Conservation (phyloP, 2,329 filamentous ascomycete species). For the Lecanosticta acicola region DNA sequence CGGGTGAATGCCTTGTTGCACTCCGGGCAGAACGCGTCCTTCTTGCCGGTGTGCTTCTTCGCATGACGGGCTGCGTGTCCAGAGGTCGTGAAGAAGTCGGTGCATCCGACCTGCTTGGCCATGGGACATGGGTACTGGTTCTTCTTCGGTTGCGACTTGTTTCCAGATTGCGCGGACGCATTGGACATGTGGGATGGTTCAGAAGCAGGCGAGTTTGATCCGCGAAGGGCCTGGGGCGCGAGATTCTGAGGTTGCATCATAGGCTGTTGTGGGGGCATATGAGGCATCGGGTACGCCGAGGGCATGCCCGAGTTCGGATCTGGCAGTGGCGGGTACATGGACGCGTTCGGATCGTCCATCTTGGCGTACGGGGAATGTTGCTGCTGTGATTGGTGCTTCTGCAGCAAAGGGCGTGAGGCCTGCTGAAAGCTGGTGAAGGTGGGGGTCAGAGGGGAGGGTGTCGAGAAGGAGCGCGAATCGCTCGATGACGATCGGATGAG, state of each 20-base stretch:
- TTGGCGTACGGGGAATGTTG: constrained; percentile 18
- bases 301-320: constrained; percentile 29
- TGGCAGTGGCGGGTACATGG: constrained; percentile 35
- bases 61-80: constrained; percentile 80
- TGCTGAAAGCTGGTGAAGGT: constrained; percentile 32
- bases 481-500: constrained; percentile 44
- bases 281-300: constrained; percentile 30
- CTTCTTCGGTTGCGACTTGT: constrained; percentile 47
- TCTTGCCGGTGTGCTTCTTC: constrained; percentile 78
- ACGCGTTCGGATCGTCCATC: constrained; percentile 33
- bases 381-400: constrained; percentile 17
- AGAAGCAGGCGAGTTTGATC: constrained; percentile 50
- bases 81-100: constrained; percentile 77
- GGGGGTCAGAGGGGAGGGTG: constrained; percentile 45
- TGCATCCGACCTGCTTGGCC: constrained; percentile 64
- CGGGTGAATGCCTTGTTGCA: constrained; percentile 77
- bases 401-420: constrained; percentile 10
- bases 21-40: constrained; percentile 63
- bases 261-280: constrained; percentile 18
- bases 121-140: constrained; percentile 69
- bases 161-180: constrained; percentile 41
- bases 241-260: constrained; percentile 13
- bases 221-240: constrained; percentile 7
- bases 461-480: constrained; percentile 40
- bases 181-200: constrained; percentile 38